Base-by-base conservation (phyloP, 352 stramenopile genomes). In the Globisporangium orthogonon region DNA sequence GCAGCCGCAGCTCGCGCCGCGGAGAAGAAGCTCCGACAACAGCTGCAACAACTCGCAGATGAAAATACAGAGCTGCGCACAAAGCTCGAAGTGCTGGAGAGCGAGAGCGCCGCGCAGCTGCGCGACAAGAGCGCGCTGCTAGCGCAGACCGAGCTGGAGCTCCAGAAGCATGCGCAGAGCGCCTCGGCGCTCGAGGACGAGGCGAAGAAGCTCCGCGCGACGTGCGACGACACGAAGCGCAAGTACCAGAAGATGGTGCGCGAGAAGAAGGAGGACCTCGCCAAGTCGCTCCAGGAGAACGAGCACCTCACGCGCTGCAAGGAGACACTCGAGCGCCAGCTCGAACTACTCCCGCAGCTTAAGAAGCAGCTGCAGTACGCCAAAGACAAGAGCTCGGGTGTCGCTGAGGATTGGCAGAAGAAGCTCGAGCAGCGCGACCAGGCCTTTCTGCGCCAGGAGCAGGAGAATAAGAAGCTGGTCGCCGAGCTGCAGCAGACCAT, bases 191-290 rank as follows among this genome's bases (percentile, higher is more conserved):
- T 79, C 49, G 58, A 68, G 29, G 58, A 68, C 40, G 71, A 77
- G 31, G 46, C 78, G 17, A 79, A 70, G 47, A 84, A 84, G 41
- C 46, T 64, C 3, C 58, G 47, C 2, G 4, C 18, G 3, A 30
- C 39, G 14, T 61, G 54, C 15, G 67, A 67, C 45, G 62, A 81
- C 63, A 64, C 54, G 49, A 51, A 61, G 37, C 64, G 66, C 45
- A 79, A 76, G 50, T 78, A 64, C 55, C 70, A 78, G 50, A 76
- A 76, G 37, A 31, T 76, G 50, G 52, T 74, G 18, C 77, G 78
- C 41, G 77, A 86, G 18, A 86, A 87, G 62, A 73, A 70, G 33
- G 73, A 83, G 49, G 74, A 84, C 37, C 35, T 78, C 7, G 66
- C 74, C 53, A 60, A 67, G 47, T 65, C 73, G n/a, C 49, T 84